phyloP scores from a whole-genome alignment of 1,139 yeast genomes.

The Saccharomyces hybrid region DNA sequence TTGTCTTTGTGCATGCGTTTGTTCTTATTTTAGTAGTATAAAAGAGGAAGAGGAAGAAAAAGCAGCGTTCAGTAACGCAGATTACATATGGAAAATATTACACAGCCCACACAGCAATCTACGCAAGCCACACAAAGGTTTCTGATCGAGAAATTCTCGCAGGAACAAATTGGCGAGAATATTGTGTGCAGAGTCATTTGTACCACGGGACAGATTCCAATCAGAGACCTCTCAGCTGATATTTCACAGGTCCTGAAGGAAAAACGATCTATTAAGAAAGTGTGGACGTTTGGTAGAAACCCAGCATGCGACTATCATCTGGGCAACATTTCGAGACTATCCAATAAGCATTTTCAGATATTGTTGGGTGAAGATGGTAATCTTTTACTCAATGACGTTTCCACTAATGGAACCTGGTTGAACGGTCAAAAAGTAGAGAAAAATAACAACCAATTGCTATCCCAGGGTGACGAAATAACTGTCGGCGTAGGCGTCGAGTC shows the following conservation, averaged over 20 bases:
- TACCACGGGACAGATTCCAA: constrained; percentile 53
- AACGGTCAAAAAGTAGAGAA: constrained; percentile 68
- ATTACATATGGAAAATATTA: constrained; percentile 19
- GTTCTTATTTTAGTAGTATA: not conserved
- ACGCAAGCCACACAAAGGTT: constrained; percentile 48
- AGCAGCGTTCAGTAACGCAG: not conserved
- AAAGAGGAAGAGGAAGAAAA: not conserved
- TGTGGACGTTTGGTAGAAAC: constrained; percentile 78
- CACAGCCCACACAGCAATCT: constrained; percentile 57
- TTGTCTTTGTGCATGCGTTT: not conserved
- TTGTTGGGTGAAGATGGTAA: constrained; percentile 50
- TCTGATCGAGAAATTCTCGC: constrained; percentile 34
- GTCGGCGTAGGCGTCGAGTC: constrained; percentile 80
- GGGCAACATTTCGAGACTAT: constrained; percentile 59
- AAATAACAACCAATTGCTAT: constrained; percentile 72
- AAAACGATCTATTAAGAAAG: constrained; percentile 32
- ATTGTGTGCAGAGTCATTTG: constrained; percentile 54
- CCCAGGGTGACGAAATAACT: constrained; percentile 87
- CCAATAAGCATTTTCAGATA: constrained; percentile 69
- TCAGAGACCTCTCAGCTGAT: constrained; percentile 38
- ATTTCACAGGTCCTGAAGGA: constrained; percentile 29
- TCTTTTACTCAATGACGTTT: constrained; percentile 58
- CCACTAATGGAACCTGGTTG: constrained; percentile 87
- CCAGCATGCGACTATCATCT: constrained; percentile 54
- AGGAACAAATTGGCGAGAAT: constrained; percentile 36